These are phyloP conservation scores for Chenopodium quinoa DNA, from an alignment of 148 eudicot species.

Conservation along the genomic window DNA sequence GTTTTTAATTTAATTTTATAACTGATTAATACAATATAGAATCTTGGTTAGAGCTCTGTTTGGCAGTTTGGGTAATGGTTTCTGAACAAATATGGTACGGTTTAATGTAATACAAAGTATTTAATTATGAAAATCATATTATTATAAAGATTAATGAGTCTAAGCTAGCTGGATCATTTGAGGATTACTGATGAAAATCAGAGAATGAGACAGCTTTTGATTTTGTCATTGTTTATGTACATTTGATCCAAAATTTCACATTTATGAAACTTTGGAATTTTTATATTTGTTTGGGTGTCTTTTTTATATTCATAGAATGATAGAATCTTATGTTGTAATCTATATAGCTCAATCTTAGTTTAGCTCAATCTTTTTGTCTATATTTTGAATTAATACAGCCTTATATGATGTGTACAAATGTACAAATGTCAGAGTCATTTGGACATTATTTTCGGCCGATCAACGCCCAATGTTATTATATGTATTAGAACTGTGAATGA, in stretches of 20 bases:
- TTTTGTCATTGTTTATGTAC: constrained; percentile 6
- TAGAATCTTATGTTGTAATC: constrained; percentile 2
- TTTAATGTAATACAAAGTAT: background rate
- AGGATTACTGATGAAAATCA: constrained; percentile 14
- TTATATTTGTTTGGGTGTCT: background rate
- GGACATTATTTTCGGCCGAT: too few relatives aligned
- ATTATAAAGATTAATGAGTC: background rate
- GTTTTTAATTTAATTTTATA: too few relatives aligned
- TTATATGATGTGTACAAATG: too few relatives aligned
- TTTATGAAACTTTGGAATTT: background rate
- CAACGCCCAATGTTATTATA: too few relatives aligned
- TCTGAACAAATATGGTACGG: background rate
- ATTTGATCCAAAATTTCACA: background rate
- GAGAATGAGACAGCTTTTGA: constrained; percentile 11
- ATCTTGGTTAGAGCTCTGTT: background rate
- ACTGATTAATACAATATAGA: too few relatives aligned
- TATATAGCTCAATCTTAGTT: background rate
- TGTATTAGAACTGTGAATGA: too few relatives aligned
- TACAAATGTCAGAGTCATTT: too few relatives aligned
- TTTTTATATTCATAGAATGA: background rate
- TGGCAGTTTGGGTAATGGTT: background rate
- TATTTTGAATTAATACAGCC: too few relatives aligned
- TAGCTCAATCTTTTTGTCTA: too few relatives aligned
- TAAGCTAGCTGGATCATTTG: constrained; percentile 12
- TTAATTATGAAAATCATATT: background rate